Conservation (phyloP, 805 yeast genomes). For the Candida tibetensis region DNA sequence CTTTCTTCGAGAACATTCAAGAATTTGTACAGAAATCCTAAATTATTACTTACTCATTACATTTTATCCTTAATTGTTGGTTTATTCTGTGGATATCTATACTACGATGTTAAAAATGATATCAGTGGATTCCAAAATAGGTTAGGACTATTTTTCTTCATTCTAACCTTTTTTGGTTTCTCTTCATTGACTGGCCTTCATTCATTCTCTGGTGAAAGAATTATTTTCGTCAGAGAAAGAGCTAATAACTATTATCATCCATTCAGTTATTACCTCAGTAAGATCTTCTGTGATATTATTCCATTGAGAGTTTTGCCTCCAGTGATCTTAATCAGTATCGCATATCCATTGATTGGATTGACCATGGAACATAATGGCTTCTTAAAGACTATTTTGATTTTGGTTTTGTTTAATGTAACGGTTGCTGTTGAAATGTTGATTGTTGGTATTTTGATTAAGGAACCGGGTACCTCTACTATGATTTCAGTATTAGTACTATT, state of each 20-base stretch:
- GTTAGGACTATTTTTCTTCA: slow-evolving; percentile 87
- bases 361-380: slow-evolving; percentile 76
- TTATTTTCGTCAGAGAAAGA: slow-evolving; percentile 87
- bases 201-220: slow-evolving; percentile 82
- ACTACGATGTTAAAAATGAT: slow-evolving; percentile 80
- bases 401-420: slow-evolving; percentile 82
- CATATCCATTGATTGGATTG: slow-evolving; percentile 89
- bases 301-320: slow-evolving; percentile 96
- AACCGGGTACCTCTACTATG: slow-evolving; percentile 90
- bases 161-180: slow-evolving; percentile 90
- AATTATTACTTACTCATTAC: slow-evolving; percentile 81
- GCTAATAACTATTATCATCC: slow-evolving; percentile 94
- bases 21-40: slow-evolving; percentile 90
- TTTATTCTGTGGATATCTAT: slow-evolving; percentile 77
- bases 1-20: slow-evolving; percentile 85
- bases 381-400: slow-evolving; percentile 60
- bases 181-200: slow-evolving; percentile 89
- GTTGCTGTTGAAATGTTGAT: slow-evolving; percentile 81
- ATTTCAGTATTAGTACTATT: slow-evolving; percentile 79
- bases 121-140: slow-evolving; percentile 96
- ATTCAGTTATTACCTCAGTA: slow-evolving; percentile 76
- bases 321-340: slow-evolving; percentile 67
- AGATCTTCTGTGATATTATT: slow-evolving; percentile 85
- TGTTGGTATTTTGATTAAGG: slow-evolving; percentile 83
- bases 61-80: slow-evolving; percentile 75